These are phyloP conservation scores for Saturnispora zaruensis DNA, from an alignment of 805 yeast genomes.

Conservation along the genomic window DNA sequence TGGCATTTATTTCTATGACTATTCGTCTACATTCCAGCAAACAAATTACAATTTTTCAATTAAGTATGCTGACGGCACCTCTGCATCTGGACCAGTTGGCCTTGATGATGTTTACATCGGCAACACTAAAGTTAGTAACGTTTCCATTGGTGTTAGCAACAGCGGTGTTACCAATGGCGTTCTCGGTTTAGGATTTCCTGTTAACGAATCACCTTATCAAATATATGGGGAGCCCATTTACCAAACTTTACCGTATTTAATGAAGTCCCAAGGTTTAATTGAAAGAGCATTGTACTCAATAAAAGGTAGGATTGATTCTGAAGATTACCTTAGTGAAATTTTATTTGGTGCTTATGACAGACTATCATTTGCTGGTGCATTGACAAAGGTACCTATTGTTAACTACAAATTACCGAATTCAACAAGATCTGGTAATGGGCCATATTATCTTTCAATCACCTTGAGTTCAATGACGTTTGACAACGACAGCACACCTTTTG, in stretches of 20 bases:
- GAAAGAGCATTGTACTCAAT: conserved; percentile 47
- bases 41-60: conserved; percentile 24
- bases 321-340: conserved; percentile 37
- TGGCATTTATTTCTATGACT: conserved; percentile 34
- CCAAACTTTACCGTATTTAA: conserved; percentile 51
- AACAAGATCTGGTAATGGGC: conserved; percentile 23
- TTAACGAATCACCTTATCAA: conserved; percentile 50
- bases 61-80: conserved; percentile 35
- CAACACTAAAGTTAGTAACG: conserved; percentile 33
- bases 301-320: conserved; percentile 18
- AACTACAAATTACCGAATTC: conserved; percentile 14
- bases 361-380: conserved; percentile 38
- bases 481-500: conserved; percentile 14
- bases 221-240: conserved; percentile 25
- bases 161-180: conserved; percentile 54
- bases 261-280: conserved; percentile 49
- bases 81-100: conserved; percentile 42
- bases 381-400: conserved; percentile 15
- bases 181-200: conserved; percentile 59
- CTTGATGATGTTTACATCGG: conserved; percentile 47
- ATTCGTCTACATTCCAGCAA: conserved; percentile 28
- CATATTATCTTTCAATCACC: conserved; percentile 37
- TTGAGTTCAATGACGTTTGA: conserved; percentile 28
- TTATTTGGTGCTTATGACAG: conserved; percentile 61
- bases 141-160: conserved; percentile 64